phyloP scores from a whole-genome alignment of 148 eudicot species.

The Amaranthus cruentus region DNA sequence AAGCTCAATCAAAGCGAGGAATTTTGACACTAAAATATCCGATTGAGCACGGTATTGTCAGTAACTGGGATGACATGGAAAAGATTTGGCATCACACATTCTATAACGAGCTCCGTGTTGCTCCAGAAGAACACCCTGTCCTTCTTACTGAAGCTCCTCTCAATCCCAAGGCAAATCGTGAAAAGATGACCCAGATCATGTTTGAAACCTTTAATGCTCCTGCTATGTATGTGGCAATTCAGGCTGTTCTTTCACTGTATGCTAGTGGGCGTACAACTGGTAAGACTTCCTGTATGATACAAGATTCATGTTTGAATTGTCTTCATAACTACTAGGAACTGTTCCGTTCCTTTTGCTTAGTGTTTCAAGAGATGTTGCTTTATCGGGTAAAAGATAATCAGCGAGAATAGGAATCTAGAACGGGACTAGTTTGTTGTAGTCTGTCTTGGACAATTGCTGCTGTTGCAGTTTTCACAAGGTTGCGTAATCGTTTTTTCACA shows the following conservation, averaged over 20 bases:
- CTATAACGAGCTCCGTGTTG: slow-evolving; percentile 79
- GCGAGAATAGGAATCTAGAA: background rate
- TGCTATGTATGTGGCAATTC: slow-evolving; percentile 80
- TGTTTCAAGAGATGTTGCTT: background rate
- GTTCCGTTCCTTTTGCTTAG: background rate
- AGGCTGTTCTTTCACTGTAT: slow-evolving; percentile 79
- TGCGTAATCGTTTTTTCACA: background rate
- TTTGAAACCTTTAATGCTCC: slow-evolving; percentile 74
- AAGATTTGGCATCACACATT: slow-evolving; percentile 86
- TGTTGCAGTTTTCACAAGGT: background rate
- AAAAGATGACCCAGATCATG: slow-evolving; percentile 81
- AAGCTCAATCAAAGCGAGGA: slow-evolving; percentile 78
- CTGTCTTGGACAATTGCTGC: background rate
- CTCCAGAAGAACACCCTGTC: slow-evolving; percentile 78
- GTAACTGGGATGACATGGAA: slow-evolving; percentile 87
- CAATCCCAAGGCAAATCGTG: slow-evolving; percentile 83
- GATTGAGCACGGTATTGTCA: slow-evolving; percentile 77
- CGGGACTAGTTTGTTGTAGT: background rate
- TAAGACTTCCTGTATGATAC: slow-evolving; percentile 21
- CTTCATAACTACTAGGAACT: background rate
- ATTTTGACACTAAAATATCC: slow-evolving; percentile 70
- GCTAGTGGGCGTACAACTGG: slow-evolving; percentile 88
- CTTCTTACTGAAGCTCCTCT: slow-evolving; percentile 82
- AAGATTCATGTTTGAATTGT: background rate
- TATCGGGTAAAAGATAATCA: background rate